Percentiles rank a stretch among this genome's conserved stretches.
Conservation (phyloP, 371 early-diverging fungal species). For the Apophysomyces elegans region DNA sequence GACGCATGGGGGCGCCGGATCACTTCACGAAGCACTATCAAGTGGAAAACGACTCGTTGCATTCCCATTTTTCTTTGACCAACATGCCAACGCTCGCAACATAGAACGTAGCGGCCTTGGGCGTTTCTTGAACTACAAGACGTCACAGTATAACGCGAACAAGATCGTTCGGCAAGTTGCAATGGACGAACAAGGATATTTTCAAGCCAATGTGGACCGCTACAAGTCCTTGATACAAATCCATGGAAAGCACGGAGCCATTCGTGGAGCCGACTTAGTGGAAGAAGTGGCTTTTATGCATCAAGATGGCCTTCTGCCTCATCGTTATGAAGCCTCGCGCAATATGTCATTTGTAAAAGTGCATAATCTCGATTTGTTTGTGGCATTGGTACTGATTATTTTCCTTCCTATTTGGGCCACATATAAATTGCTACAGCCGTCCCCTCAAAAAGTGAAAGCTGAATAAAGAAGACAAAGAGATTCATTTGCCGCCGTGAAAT, state of each 20-base stretch:
- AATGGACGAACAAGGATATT: slow-evolving; percentile 6
- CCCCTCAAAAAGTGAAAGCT: too few species aligned
- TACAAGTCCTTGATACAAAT: slow-evolving; percentile 25
- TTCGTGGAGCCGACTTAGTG: slow-evolving; percentile 29
- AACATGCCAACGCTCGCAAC: slow-evolving; percentile 26
- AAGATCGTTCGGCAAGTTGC: neutral
- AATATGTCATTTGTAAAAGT: slow-evolving; percentile 32
- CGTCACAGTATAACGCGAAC: neutral
- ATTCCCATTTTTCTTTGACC: slow-evolving; percentile 46
- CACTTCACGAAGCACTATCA: slow-evolving; percentile 38
- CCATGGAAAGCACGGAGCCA: slow-evolving; percentile 17
- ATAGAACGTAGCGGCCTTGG: neutral
- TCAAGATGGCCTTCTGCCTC: slow-evolving; percentile 12
- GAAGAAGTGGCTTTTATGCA: slow-evolving; percentile 29
- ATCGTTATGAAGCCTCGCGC: slow-evolving; percentile 21
- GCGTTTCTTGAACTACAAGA: neutral
- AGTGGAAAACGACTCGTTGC: slow-evolving; percentile 32
- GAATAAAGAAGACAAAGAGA: too few species aligned
- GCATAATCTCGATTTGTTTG: slow-evolving; percentile 28
- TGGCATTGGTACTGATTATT: neutral
- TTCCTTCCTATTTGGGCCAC: neutral
- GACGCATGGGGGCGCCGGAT: slow-evolving; percentile 46
- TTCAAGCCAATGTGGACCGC: slow-evolving; percentile 18
- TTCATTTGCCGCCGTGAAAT: too few species aligned
- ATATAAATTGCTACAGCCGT: too few species aligned